Percentiles rank a stretch among this genome's conserved stretches.
Conservation (phyloP, 2,329 filamentous ascomycete genomes). For the Fusarium citri region DNA sequence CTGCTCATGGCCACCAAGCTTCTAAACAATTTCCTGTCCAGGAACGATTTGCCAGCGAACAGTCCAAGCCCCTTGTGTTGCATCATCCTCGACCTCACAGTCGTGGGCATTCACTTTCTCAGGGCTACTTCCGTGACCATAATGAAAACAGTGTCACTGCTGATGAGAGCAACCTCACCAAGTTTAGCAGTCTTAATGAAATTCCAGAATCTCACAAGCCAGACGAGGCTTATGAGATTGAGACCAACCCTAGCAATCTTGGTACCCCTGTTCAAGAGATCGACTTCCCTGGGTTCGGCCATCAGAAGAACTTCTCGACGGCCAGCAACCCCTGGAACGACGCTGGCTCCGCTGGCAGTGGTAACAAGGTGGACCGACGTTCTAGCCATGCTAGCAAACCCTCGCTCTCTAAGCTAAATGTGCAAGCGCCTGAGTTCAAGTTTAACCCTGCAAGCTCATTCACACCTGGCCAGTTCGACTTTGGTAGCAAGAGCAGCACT, state of each 20-base stretch:
- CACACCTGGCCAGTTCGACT: conserved; percentile 42
- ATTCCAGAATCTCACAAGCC: conserved; percentile 56
- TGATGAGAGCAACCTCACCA: conserved; percentile 35
- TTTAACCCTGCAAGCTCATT: conserved; percentile 67
- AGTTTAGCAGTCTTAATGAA: conserved; percentile 55
- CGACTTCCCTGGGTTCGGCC: conserved; percentile 60
- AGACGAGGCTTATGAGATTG: conserved; percentile 72
- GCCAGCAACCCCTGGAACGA: conserved; percentile 74
- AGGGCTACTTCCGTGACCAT: conserved; percentile 71
- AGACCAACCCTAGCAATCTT: conserved; percentile 79
- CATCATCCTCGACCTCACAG: conserved; percentile 81
- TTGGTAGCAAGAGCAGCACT: conserved; percentile 47
- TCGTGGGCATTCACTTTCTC: conserved; percentile 76
- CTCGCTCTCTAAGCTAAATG: conserved; percentile 84
- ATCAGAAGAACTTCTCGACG: conserved; percentile 67
- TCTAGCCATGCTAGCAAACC: conserved; percentile 73
- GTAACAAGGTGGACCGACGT: conserved; percentile 52
- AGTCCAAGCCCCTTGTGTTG: conserved; percentile 67
- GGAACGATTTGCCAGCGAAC: conserved; percentile 65
- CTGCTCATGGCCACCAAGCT: conserved; percentile 56
- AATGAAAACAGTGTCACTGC: conserved; percentile 54
- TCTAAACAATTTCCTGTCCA: conserved; percentile 62
- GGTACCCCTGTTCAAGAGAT: conserved; percentile 70
- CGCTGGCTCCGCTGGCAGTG: conserved; percentile 52
- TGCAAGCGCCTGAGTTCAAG: conserved; percentile 88